Conservation (phyloP, 257 asterid species). For the Ajuga chamaepitys region DNA sequence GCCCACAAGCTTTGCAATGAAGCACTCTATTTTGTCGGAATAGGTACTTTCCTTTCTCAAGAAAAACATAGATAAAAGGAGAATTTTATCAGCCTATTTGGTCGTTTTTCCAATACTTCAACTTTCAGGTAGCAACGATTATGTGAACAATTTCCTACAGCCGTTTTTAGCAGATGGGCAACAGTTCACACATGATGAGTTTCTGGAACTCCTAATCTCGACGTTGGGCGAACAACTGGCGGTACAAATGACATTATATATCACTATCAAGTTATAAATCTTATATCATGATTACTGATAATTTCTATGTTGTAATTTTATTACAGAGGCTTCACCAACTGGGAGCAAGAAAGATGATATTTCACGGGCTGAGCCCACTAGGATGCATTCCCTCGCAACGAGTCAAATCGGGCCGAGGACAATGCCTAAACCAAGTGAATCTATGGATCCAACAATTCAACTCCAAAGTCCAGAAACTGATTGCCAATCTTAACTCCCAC, state of each 20-base stretch:
- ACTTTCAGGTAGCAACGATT: conserved; percentile 74
- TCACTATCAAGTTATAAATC: too few relatives aligned
- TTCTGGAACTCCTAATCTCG: conserved; percentile 42
- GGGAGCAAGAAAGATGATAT: conserved; percentile 72
- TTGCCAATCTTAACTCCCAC: conserved; percentile 34
- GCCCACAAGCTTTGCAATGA: conserved; percentile 47
- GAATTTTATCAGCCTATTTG: too few relatives aligned
- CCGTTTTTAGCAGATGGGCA: conserved; percentile 57
- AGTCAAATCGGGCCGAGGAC: conserved; percentile 42
- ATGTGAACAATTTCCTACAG: conserved; percentile 76
- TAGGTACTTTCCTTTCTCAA: conserved; percentile 32
- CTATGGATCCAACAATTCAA: conserved; percentile 58
- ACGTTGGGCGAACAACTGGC: conserved; percentile 51
- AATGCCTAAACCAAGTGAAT: conserved; percentile 64
- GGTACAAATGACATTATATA: conserved; percentile 17
- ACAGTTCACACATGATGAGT: conserved; percentile 67
- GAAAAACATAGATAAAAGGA: background rate
- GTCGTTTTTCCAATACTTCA: background rate
- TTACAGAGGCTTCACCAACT: conserved; percentile 50
- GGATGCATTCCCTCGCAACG: conserved; percentile 89
- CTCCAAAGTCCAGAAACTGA: conserved; percentile 38
- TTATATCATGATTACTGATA: too few relatives aligned
- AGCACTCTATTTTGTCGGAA: conserved; percentile 59
- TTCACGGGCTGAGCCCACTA: conserved; percentile 64
- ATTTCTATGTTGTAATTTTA: background rate